Base-by-base conservation (phyloP, 345 rosid species). In the Pistacia atlantica region DNA sequence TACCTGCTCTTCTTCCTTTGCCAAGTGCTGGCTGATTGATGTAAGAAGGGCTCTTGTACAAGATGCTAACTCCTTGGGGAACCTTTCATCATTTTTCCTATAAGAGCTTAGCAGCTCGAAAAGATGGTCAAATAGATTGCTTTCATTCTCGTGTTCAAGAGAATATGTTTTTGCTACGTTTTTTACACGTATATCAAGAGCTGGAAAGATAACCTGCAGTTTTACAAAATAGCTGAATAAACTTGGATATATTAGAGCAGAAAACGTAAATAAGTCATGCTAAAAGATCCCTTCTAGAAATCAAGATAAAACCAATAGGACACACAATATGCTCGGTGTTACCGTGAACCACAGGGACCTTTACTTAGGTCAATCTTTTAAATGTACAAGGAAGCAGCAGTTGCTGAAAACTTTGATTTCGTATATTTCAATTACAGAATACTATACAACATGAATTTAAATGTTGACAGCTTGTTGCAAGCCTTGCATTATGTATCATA, bases 1-100 rank as follows among this genome's bases (percentile, higher is more conserved):
- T 74, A 90, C 93, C 92, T 90, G 92, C 78, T 87, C 87, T 84
- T 88, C 90, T 84, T 90, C 94, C 82, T 90, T 90, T 42, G 90
- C 88, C 88, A 90, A 71, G 79, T 90, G 94, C 84, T 90, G 92
- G 83, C 81, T 83, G 71, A 90, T 75, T 72, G 94, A 88, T 65
- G 89, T 90, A 78, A 75, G 88, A 73, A 90, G 88, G 59, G 89
- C 89, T 76, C 89, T 86, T 10, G 94, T 87, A 59, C 84, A 84
- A 74, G 92, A 86, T 46, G 92, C 94, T 77, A 90, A 78, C 83
- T 87, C 82, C 86, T 80, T 88, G 12, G 88, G 88, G 82, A 88
- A 90, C 52, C 83, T 83, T 74, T 88, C 89, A 73, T 88, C 89
- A 77, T 62, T 65, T 64, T 80, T 77, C 71, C n/a, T 75, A 61